A percentile compares a stretch with the other conserved stretches of the same genome.
Evolutionary conservation across 176 grass and related monocot genomes (phyloP).

Genomic region (Carex kokanica): DNA sequence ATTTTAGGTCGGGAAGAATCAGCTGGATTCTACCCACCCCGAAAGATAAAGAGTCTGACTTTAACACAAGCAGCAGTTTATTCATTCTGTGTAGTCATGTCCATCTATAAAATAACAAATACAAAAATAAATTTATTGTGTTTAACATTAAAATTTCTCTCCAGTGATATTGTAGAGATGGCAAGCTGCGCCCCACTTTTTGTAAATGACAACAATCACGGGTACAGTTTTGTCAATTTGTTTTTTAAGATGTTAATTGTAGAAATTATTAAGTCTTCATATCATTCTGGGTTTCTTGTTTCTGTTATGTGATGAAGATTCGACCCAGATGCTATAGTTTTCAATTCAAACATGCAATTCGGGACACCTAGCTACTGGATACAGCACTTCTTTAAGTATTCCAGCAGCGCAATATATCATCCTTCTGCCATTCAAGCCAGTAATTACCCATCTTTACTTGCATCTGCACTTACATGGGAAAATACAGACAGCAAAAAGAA

Average conservation of each 20-base stretch:
- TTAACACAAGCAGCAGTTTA: too few relatives aligned
- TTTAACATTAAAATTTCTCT: conserved; percentile 28
- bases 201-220: conserved; percentile 77
- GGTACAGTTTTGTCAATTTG: conserved; percentile 33
- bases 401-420: conserved; percentile 60
- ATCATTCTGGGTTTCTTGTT: not conserved
- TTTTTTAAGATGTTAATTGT: not conserved
- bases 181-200: conserved; percentile 94
- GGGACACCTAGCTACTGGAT: conserved; percentile 98
- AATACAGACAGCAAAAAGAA: conserved; percentile 40
- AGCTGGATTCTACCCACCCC: too few relatives aligned
- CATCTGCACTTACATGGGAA: conserved; percentile 83
- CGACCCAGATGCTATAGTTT: conserved; percentile 88
- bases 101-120: not conserved
- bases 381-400: conserved; percentile 91
- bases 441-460: conserved; percentile 53
- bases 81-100: not conserved
- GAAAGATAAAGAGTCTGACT: too few relatives aligned
- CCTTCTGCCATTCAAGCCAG: conserved; percentile 58
- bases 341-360: conserved; percentile 80
- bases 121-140: not conserved
- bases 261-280: not conserved
- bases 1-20: too few relatives aligned
- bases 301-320: conserved; percentile 47
- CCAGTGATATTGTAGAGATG: conserved; percentile 87